Percentiles rank a stretch among this genome's conserved stretches.
Evolutionary conservation across 1,284 basidiomycete genomes (phyloP).

Genomic region (Ceratobasidium sp.): DNA sequence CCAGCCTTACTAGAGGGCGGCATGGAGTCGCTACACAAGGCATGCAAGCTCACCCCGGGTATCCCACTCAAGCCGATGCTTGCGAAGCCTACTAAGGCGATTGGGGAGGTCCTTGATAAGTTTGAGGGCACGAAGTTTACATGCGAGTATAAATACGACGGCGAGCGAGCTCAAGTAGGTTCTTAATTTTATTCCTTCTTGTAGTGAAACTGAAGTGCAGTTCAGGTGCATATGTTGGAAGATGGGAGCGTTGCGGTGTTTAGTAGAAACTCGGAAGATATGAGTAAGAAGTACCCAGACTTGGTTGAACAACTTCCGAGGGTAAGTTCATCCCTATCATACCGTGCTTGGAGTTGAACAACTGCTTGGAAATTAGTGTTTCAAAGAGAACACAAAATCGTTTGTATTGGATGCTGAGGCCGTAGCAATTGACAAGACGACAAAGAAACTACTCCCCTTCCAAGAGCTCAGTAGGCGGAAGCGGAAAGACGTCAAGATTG

Average conservation of each 20-base stretch:
- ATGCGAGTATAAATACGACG: constrained; percentile 99
- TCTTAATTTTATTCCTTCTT: not conserved
- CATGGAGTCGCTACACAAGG: constrained; percentile 75
- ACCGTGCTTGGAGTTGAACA: not conserved
- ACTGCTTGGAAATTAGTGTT: constrained; percentile 69
- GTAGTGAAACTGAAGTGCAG: constrained; percentile 9
- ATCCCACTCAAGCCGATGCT: constrained; percentile 99
- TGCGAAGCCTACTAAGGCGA: constrained; percentile 99
- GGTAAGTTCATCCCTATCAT: constrained; percentile 63
- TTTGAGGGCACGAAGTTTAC: constrained; percentile 98
- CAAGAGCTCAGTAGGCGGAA: constrained; percentile 96
- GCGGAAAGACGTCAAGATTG: constrained; percentile 96
- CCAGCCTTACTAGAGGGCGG: constrained; percentile 90
- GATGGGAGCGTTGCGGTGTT: constrained; percentile 90
- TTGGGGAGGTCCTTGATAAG: constrained; percentile 97
- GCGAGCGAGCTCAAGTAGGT: constrained; percentile 92
- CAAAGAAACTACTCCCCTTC: constrained; percentile 92
- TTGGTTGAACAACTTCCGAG: constrained; percentile 92
- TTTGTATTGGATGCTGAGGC: constrained; percentile 98
- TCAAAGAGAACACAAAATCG: constrained; percentile 83
- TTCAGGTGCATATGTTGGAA: constrained; percentile 82
- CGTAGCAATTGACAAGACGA: constrained; percentile 92
- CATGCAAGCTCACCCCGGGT: constrained; percentile 91
- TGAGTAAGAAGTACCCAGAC: constrained; percentile 99
- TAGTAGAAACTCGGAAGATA: constrained; percentile 98